Base-by-base conservation (phyloP, 108 stramenopile genomes). In the Nitzschia putrida region DNA sequence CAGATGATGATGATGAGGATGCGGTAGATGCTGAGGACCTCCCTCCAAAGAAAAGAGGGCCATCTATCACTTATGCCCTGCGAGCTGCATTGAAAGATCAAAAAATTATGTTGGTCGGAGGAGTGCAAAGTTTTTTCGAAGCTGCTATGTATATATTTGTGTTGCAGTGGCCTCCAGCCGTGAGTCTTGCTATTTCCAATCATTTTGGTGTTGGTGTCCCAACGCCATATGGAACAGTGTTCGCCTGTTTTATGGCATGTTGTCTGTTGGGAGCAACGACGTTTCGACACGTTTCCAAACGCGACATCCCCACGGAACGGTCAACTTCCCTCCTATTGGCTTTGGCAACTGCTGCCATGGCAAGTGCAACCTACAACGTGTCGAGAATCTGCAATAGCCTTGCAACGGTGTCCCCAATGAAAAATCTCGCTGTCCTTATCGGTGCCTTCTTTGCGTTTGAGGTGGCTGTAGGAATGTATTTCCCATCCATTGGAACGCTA, bases 111-210 rank as follows among this genome's bases (percentile, higher is more conserved):
- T 77, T 95, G 72, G 89, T 97, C n/a, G 97, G 95, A 11, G 83
- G 89, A 12, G 89, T 90, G 39, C 97, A 98, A 82, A 89, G 90
- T 23, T 64, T 96, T 25, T 98, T 97, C 69, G 98, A 98, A 74
- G 95, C 90, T 18, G 94, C 95, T 56, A 98, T 97, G 96, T 97
- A 96, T 73, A 91, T 94, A 55, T 98, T 96, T 71, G 95, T 98
- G 8, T 80, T 97, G 20, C 83, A 95, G 70, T 98, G 98, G 98
- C 94, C 96, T 22, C 98, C 98, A 5, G 90, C 91, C 14, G 82
- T 98, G 25, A 71, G 76, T 54, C 72, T 66, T 66, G 90, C 89
- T 54, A 77, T 93, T 42, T 57, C 63, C 29, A 74, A 77, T 8
- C 73, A 78, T 44, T 91, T 90, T 75, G 79, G 88, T 58, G 83